Base-by-base conservation (phyloP, 139 green algal species). In the Trebouxia sp. region DNA sequence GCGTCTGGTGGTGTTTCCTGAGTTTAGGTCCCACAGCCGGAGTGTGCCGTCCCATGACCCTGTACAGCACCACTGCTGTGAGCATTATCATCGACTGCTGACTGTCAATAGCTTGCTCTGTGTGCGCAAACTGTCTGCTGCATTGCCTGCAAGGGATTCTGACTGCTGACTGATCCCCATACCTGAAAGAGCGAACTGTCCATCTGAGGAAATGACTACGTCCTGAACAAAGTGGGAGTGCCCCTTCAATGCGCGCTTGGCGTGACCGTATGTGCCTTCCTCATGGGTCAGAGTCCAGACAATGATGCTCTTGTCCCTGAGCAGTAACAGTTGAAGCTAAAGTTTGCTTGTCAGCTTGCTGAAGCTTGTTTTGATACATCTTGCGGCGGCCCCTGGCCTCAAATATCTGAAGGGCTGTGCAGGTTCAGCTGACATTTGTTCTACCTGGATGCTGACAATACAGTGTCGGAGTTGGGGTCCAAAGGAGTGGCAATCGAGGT, bases 11-110 rank as follows among this genome's bases (percentile, higher is more conserved):
- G 97, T 99, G 84, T 87, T 87, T 82, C 97, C 97, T 48, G 93
- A 96, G 94, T 95, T 97, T 65, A 99, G 89, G 91, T 99, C 96
- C 97, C 97, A 99, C 87, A 99, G 90, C 79, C 97, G 94, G 83
- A 99, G 94, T 45, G 97, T 99, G 80, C 93, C 92, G 85, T 99
- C 97, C 97, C 97, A 99, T 48, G 94, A 98, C 76, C 97, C 97
- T 39, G 43, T 55, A 26, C 35, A 43, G 32, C 15, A 30, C 15
- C 8, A n/a, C n/a, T n/a, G n/a, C n/a, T n/a, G n/a, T n/a, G n/a
- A n/a, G n/a, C n/a, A n/a, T n/a, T n/a, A n/a, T n/a, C n/a, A n/a
- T n/a, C n/a, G n/a, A n/a, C n/a, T n/a, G n/a, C n/a, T n/a, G n/a
- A n/a, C n/a, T n/a, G n/a, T n/a, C n/a, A n/a, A n/a, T n/a, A n/a